Base-by-base conservation (phyloP, 1,139 yeast genomes). In the Geotrichum europaeum region DNA sequence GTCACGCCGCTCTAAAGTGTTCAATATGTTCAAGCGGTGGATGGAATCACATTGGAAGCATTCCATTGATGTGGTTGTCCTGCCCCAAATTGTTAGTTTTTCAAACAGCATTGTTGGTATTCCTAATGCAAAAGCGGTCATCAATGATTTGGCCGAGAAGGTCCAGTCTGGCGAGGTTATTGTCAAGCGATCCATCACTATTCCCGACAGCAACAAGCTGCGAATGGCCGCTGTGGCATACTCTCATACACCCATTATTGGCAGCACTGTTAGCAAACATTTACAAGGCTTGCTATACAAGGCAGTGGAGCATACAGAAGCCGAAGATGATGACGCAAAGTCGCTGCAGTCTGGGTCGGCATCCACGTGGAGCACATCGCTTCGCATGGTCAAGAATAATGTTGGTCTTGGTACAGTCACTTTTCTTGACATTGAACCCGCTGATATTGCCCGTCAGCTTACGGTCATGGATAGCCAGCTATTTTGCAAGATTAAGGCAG, bases 31-130 rank as follows among this genome's bases (percentile, higher is more conserved):
- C 68, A 87, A 84, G 69, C 76, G 84, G 57, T 92, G 98, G 98
- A 75, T 91, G 73, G 96, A 89, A 72, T 86, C 94, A 59, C 90
- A 87, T 70, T 92, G 97, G 97, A 82, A 84, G 66, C 82, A 79
- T 60, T 79, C 81, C 43, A 68, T 76, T 15, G 97, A 90, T 70
- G 82, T 81, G 64, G 76, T 74, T 28, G 77, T 85, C 43, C 73
- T 91, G 55, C 84, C 94, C 12, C 85, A 90, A 0, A 75, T 90
- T 68, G 79, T 88, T 50, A 87, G 87, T 69, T 87, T 90, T 68
- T 86, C 89, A 70, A 88, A 88, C 72, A 94, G 87, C 12, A 61
- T 66, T 43, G 64, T 68, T 49, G 59, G 57, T 50, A 59, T 55
- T 52, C 67, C 68, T 22, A 65, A 65, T 55, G 72, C 70, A 18